Conservation (phyloP, 345 rosid species). For the Dipteronia sinensis region DNA sequence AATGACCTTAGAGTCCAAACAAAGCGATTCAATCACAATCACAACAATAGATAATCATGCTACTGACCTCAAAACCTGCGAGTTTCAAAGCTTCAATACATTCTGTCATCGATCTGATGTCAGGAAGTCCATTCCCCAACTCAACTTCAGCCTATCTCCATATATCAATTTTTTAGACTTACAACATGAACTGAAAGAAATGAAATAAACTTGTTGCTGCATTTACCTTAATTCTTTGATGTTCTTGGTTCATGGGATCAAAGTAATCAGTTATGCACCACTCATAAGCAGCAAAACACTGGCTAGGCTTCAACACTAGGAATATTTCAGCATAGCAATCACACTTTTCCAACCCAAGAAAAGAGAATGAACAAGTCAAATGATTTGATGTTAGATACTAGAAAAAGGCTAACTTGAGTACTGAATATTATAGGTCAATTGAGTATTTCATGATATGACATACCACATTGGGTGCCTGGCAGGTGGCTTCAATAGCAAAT, state of each 20-base stretch:
- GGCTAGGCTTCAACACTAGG: too few species aligned
- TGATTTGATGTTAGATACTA: not conserved
- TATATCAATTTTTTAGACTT: not conserved
- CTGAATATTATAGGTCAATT: not conserved
- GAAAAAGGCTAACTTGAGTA: constrained; percentile 3
- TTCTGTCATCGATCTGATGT: constrained; percentile 72
- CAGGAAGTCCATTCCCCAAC: constrained; percentile 93
- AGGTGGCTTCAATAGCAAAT: constrained; percentile 98
- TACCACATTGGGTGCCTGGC: constrained; percentile 99
- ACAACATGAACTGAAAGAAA: not conserved
- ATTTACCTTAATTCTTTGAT: too few species aligned
- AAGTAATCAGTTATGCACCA: too few species aligned
- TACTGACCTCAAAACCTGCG: constrained; percentile 91
- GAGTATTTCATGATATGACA: constrained; percentile 7
- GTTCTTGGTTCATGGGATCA: too few species aligned
- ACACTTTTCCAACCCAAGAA: too few species aligned
- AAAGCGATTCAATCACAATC: not conserved
- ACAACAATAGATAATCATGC: not conserved
- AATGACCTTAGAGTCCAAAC: not conserved
- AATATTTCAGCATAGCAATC: too few species aligned
- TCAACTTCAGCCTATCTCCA: constrained; percentile 72
- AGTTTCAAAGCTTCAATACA: constrained; percentile 84
- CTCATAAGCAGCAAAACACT: too few species aligned
- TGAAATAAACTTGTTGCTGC: too few species aligned
- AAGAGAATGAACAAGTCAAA: too few species aligned